Base-by-base conservation (phyloP, 164 flowering plant species). In the Tinospora cordifolia region DNA sequence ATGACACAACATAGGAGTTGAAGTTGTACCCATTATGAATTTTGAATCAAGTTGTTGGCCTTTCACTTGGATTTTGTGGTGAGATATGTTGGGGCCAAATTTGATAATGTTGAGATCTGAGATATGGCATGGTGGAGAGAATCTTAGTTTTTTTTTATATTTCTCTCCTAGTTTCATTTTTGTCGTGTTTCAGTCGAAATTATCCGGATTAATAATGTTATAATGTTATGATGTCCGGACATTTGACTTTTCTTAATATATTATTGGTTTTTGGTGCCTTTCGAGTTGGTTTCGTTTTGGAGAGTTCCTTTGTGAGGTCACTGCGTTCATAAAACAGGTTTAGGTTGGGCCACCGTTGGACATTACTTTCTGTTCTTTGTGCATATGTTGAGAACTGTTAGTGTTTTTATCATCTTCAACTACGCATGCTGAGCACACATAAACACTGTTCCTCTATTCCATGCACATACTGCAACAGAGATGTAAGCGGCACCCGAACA, bases 231-330 rank as follows among this genome's bases (percentile, higher is more conserved):
- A 44, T 44, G 47, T 44, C 47, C 47, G 47, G 47, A 44, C 47
- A 44, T 44, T 44, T 44, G 47, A 44, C 47, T 44, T 2, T 44
- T 44, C 14, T 10, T 44, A 44, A 44, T 44, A 44, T 44, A 44
- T 44, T 44, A 62, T 62, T 62, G 63, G 30, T 24, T 6, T 62
- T 62, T 14, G 65, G 65, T 30, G 38, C 65, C 65, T 34, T 62
- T 62, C 65, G 65, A 62, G 65, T 62, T 12, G 65, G 65, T 62
- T 30, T 62, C 65, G 30, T 62, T 62, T 62, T 62, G 65, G 65
- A 38, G 27, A 38, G 27, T 21, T 69, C 60, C 60, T 34, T 57
- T 60, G 17, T 60, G 63, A 60, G 63, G 63, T 60, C 34, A 60
- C 4, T 5, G 36, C 11, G 36, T 26, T 10, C 63, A 57, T 69